phyloP scores from a whole-genome alignment of 805 yeast species.

The Myxozyma geophila region DNA sequence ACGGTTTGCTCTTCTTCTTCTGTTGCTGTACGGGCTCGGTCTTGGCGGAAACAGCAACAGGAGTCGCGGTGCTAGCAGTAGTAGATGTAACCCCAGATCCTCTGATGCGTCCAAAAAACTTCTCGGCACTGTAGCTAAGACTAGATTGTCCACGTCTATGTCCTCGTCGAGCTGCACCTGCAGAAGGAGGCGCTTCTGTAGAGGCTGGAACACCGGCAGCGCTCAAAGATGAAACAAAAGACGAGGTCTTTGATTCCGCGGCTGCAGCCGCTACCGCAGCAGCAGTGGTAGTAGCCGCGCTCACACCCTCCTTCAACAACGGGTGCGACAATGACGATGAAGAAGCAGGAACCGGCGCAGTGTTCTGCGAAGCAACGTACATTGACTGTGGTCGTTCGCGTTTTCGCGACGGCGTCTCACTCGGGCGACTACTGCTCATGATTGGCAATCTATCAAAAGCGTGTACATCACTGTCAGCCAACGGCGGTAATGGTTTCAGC shows the following conservation, averaged over 20 bases:
- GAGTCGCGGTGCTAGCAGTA: not conserved
- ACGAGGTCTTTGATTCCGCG: not conserved
- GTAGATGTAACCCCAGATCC: not conserved
- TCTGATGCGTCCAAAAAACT: conserved; percentile 26
- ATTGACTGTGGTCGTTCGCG: conserved; percentile 33
- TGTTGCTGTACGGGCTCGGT: no score
- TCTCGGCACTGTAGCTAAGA: conserved; percentile 34
- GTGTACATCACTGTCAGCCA: not conserved
- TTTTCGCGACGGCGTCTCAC: conserved; percentile 6
- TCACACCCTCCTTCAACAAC: not conserved
- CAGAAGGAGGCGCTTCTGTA: not conserved
- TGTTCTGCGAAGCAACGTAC: conserved; percentile 3
- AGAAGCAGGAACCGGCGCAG: not conserved
- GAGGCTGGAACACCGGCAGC: no score
- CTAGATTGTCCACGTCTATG: conserved; percentile 33
- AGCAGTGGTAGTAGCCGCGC: not conserved
- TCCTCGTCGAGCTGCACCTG: conserved; percentile 14
- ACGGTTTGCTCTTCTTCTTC: not conserved
- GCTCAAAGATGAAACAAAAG: not conserved
- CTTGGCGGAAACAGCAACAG: no score
- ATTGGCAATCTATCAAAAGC: not conserved
- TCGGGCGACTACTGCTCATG: not conserved
- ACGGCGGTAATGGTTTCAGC: not conserved
- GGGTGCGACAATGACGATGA: not conserved
- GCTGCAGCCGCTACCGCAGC: conserved; percentile 7